Evolutionary conservation across 805 yeast species (phyloP), one percentile per base, ranked within the genome.

Genomic region (Saccharomycopsis sp.): DNA sequence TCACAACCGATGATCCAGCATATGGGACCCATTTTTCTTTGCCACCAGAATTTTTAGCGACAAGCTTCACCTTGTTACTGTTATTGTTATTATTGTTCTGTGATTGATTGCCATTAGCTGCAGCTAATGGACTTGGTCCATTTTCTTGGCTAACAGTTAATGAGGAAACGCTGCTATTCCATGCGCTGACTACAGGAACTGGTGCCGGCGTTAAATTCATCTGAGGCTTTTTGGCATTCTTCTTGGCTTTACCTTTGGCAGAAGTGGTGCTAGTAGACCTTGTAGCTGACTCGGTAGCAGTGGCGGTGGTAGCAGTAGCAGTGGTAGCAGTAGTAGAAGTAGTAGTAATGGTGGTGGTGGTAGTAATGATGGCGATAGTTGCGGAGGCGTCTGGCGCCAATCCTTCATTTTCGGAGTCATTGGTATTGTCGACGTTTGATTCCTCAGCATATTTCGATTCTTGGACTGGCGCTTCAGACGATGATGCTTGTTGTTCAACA

Each of bases 21-120:
- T 74, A 76, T n/a, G 86, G 86, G 32, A 79, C 73, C 85, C 86
- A 80, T 59, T 81, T 83, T 55, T 76, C 82, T 55, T 74, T 77
- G 45, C 79, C 78, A 13, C 62, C 62, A 38, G 48, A 45, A 43
- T 41, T 48, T 26, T 54, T 52, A 43, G 53, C 52, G 14, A 44
- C 41, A 17, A 56, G 53, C 33, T 43, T 45, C n/a, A 44, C 26
- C 11, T 26, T 21, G 26, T 45, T 21, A 29, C 7, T 28, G 58
- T 53, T 41, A 56, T 56, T 47, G 20, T 21, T 59, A 19, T 52
- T 54, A 29, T 51, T 52, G 54, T 47, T 51, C 53, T 34, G 59
- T 54, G 52, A 33, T 36, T 32, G 33, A 9, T 5, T 14, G 7
- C 35, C 31, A 8, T 14, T 19, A 11, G 26, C 28, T 8, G 42